These are phyloP conservation scores for Pleurostoma richardsiae DNA, from an alignment of 2,329 filamentous ascomycete species.

Conservation along the genomic window DNA sequence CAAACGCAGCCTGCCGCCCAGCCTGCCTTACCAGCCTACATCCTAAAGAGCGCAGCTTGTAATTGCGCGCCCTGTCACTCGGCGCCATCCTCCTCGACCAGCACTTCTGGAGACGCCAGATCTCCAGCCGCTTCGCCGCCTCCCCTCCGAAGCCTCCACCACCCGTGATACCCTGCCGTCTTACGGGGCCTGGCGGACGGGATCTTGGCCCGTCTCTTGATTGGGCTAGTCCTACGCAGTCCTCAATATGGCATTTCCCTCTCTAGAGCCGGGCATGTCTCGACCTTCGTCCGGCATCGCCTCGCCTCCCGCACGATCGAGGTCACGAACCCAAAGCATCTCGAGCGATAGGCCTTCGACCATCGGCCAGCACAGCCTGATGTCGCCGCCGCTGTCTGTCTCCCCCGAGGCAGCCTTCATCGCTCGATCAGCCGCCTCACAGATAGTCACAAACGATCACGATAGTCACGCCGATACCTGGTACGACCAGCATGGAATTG, in stretches of 20 bases:
- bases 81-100: neutral
- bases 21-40: neutral
- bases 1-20: neutral
- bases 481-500: slow-evolving; percentile 63
- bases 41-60: neutral
- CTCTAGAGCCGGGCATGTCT: slow-evolving; percentile 10
- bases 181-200: neutral
- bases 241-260: neutral
- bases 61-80: neutral
- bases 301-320: slow-evolving; percentile 11
- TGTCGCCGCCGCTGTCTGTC: slow-evolving; percentile 62
- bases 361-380: slow-evolving; percentile 50
- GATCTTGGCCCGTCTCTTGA: neutral
- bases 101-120: neutral
- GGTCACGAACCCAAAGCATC: slow-evolving; percentile 56
- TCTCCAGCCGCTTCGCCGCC: neutral
- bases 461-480: slow-evolving; percentile 67
- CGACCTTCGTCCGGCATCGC: slow-evolving; percentile 17
- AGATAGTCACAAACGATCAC: slow-evolving; percentile 86
- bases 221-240: neutral
- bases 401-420: slow-evolving; percentile 83
- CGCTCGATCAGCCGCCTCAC: slow-evolving; percentile 78
- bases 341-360: slow-evolving; percentile 67
- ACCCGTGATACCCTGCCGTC: neutral
- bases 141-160: neutral